Base-by-base conservation (phyloP, 2,329 filamentous ascomycete genomes). In the Aspergillus transmontanensis region DNA sequence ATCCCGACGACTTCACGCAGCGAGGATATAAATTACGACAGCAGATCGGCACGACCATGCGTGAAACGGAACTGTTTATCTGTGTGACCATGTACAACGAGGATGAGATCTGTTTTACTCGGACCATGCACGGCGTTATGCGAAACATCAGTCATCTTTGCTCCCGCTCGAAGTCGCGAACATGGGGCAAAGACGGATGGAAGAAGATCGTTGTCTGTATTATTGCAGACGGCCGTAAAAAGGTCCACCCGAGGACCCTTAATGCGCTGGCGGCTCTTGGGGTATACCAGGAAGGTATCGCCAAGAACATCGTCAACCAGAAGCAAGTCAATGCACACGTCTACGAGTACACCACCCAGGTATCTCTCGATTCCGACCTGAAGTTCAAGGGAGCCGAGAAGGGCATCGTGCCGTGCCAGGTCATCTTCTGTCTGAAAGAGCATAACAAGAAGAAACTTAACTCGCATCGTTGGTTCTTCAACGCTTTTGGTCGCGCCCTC, bases 321-420 rank as follows among this genome's bases (percentile, higher is more conserved):
- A 92, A 92, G 71, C 93, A 96, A 65, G 95, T 99, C 54, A 94
- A 94, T 68, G 94, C 94, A 0, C 95, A 99, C 80, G 92, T 99
- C 16, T 99, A 99, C 82, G 95, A 99, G 77, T 99, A 99, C 80
- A 99, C 95, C 0, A 98, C 95, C 0, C 96, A 99, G 73, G 95
- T 99, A 12, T 98, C 94, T 0, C 86, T 99, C 11, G 95, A 99
- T 76, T 87, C 94, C 0, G 94, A 97, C 70, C 86, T 99, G 67
- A 97, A 97, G 78, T 99, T 99, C 84, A 99, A 99, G 82, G 95
- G 96, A 39, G 95, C 95, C 1, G 96, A 99, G 80, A 99, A 99
- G 83, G 95, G 96, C 36, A 99, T 99, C 69, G 93, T 98, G 14
- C 96, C 95, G 1, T 96, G 93, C 75, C 95, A 99, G 81, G 93